Evolutionary conservation across 805 yeast genomes (phyloP), one percentile per base, ranked within the genome.

Genomic region (Metschnikowia vanudenii): DNA sequence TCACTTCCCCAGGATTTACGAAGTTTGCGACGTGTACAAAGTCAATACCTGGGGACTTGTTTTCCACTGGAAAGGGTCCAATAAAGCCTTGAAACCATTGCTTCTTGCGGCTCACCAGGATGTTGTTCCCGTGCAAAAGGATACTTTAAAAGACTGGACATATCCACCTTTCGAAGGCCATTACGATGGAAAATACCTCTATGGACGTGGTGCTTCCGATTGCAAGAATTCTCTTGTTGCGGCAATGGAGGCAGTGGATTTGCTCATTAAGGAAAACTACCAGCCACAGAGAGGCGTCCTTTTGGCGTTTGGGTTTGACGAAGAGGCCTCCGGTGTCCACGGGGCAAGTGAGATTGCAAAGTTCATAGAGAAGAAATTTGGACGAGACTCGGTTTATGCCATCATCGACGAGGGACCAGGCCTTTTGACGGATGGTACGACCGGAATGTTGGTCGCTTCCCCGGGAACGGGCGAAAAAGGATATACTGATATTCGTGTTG

Each of bases 181-280:
- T 29, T 47, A 30, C 22, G 56, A 50, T n/a, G 58, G 53, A 13
- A 68, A 73, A 22, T 65, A 60, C 35, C 55, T 89, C 3, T 86
- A 81, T 77, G 96, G 96, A 2, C 76, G 96, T 57, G 96, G 96
- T 33, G 62, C 87, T 2, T 64, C 75, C 37, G 96, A 89, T 62
- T 83, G 89, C 61, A 89, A 89, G 63, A 82, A 82, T 60, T 65
- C 82, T 30, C 68, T 89, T 40, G 70, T 84, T 50, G 85, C 82
- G 1, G 75, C 84, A 40, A 61, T 87, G 59, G 91, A 86, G 60
- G 42, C 59, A 7, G 16, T 52, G 44, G 56, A 53, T 37, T 41
- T 53, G 43, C 45, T 52, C 39, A 33, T 50, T 5, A 26, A 36
- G 17, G 43, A 47, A 22, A 46, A 47, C 5, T 51, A 45, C 39